Evolutionary conservation across 768 basidiomycete species (phyloP).

Genomic region (Phaeolepiota aurea): DNA sequence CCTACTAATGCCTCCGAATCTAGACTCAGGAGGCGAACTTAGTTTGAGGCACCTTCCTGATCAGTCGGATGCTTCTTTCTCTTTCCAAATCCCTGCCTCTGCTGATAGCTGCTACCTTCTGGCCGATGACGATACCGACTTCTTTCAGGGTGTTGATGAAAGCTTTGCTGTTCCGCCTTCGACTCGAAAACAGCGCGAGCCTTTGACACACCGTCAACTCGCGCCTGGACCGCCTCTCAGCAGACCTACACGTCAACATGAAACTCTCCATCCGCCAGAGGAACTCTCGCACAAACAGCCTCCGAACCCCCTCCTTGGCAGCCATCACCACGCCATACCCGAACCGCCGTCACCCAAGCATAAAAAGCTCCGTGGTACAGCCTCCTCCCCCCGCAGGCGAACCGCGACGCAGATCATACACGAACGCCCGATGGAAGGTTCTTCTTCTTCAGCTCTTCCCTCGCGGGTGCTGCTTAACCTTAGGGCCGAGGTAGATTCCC

Average conservation of each 20-base stretch:
- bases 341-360: not conserved
- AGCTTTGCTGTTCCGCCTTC: constrained; percentile 24
- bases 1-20: too few relatives aligned
- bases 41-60: constrained; percentile 51
- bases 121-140: constrained; percentile 35
- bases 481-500: constrained; percentile 17
- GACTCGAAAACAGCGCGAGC: constrained; percentile 16
- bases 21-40: constrained; percentile 33
- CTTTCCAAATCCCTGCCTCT: constrained; percentile 46
- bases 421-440: constrained; percentile 11
- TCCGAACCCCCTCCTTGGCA: not conserved
- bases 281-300: not conserved
- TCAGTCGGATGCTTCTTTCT: constrained; percentile 39
- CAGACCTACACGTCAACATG: not conserved
- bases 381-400: too few relatives aligned
- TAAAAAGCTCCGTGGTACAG: too few relatives aligned
- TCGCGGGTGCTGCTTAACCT: constrained; percentile 6
- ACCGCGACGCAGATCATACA: constrained; percentile 4
- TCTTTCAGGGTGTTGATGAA: constrained; percentile 34
- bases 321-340: not conserved
- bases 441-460: constrained; percentile 14
- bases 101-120: constrained; percentile 44
- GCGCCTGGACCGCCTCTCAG: constrained; percentile 24
- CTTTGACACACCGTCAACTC: constrained; percentile 30
- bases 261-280: constrained; percentile 6